phyloP scores from a whole-genome alignment of 495 filamentous ascomycete species.

The Glarea lozoyensis region DNA sequence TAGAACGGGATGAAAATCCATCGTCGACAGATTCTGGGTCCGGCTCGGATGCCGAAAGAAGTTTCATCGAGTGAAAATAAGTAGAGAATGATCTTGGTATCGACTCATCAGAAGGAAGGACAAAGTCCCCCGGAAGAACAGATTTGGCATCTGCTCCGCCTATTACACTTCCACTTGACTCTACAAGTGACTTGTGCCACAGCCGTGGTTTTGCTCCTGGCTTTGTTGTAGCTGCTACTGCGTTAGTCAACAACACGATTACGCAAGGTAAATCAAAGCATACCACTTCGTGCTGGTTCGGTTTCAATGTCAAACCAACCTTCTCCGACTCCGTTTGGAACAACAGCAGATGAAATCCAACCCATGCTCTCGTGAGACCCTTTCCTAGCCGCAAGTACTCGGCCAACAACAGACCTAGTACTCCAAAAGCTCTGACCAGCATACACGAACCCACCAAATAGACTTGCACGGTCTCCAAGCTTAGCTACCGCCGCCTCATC shows the following conservation, averaged over 20 bases:
- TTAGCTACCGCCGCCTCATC: conserved; percentile 52
- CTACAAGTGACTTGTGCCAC: conserved; percentile 38
- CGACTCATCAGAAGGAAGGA: conserved; percentile 41
- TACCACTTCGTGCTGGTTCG: too few relatives aligned
- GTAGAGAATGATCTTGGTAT: conserved; percentile 29
- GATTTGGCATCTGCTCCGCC: conserved; percentile 37
- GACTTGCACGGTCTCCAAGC: conserved; percentile 60
- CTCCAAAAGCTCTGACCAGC: conserved; percentile 71
- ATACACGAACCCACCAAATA: conserved; percentile 75
- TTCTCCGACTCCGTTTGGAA: conserved; percentile 40
- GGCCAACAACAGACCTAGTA: conserved; percentile 65
- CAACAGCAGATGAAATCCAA: conserved; percentile 57
- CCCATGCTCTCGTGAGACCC: conserved; percentile 69
- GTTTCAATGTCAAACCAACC: conserved; percentile 62
- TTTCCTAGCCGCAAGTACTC: conserved; percentile 58
- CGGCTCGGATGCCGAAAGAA: conserved; percentile 27
- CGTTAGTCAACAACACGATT: too few relatives aligned
- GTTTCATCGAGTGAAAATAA: conserved; percentile 33
- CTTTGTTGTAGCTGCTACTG: too few relatives aligned
- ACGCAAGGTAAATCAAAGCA: too few relatives aligned
- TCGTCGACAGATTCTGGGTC: conserved; percentile 27
- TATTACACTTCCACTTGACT: conserved; percentile 41
- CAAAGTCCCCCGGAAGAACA: conserved; percentile 48
- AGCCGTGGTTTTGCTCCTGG: conserved; percentile 32
- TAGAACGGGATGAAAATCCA: conserved; percentile 16